Conservation (phyloP, 805 yeast genomes). For the Sugiyamaella boreocaroliniensis region DNA sequence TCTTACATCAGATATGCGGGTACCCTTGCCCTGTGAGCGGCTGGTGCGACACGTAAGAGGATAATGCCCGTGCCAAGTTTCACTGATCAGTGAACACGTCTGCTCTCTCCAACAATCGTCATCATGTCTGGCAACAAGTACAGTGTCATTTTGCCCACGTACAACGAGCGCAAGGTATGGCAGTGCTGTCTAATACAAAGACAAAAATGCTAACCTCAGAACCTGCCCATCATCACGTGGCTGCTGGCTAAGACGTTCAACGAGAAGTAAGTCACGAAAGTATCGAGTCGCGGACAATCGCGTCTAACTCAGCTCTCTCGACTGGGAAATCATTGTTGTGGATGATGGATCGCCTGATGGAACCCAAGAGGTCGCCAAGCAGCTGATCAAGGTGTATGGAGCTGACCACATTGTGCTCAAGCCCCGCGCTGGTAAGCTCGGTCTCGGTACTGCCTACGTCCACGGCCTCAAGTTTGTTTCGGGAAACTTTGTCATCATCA, state of each 20-base stretch:
- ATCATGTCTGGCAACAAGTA: constrained; percentile 41
- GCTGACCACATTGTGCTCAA: constrained; percentile 53
- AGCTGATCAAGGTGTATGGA: constrained; percentile 43
- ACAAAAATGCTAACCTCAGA: constrained; percentile 21
- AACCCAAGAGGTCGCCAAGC: constrained; percentile 63
- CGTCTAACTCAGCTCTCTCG: constrained; percentile 34
- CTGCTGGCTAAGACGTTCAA: constrained; percentile 62
- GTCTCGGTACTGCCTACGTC: constrained; percentile 74
- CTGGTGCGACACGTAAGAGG: neutral
- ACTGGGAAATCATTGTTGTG: constrained; percentile 74
- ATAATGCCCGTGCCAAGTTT: neutral
- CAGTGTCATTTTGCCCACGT: constrained; percentile 70
- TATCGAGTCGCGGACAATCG: neutral
- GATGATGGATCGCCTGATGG: constrained; percentile 81
- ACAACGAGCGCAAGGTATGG: constrained; percentile 54
- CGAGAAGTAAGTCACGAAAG: constrained; percentile 28
- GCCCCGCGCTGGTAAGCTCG: constrained; percentile 71
- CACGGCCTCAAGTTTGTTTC: constrained; percentile 67
- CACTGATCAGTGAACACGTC: neutral
- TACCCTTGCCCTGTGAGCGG: neutral
- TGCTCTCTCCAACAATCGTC: neutral
- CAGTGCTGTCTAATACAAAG: neutral
- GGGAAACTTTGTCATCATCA: constrained; percentile 69
- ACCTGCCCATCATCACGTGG: constrained; percentile 63
- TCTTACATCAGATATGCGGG: neutral